phyloP scores from a whole-genome alignment of 2,329 filamentous ascomycete species.

The Orbilia ellipsospora region DNA sequence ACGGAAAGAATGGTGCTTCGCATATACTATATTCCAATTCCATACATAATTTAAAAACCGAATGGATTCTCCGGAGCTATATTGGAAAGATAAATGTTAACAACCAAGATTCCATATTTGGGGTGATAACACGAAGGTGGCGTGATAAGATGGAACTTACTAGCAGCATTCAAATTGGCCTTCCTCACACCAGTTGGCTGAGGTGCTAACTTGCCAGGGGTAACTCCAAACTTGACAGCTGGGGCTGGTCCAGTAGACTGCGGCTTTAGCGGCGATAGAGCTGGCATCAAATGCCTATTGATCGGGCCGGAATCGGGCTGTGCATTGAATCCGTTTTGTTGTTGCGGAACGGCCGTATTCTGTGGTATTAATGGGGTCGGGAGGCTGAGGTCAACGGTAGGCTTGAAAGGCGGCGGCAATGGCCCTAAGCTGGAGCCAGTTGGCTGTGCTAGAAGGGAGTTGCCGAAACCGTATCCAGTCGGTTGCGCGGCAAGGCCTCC shows the following conservation, averaged over 20 bases:
- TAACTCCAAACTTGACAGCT: slow-evolving; percentile 86
- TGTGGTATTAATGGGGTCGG: slow-evolving; percentile 65
- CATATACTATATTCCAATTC: no score
- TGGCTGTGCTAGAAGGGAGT: slow-evolving; percentile 63
- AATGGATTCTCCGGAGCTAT: slow-evolving; percentile 77
- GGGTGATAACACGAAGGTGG: slow-evolving; percentile 12
- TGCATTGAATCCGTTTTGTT: slow-evolving; percentile 66
- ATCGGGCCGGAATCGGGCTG: slow-evolving; percentile 65
- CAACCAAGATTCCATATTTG: slow-evolving; percentile 11
- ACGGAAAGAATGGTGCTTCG: no score
- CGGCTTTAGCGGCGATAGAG: slow-evolving; percentile 72
- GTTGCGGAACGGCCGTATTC: slow-evolving; percentile 62
- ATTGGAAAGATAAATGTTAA: slow-evolving; percentile 20
- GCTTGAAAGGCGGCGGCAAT: slow-evolving; percentile 70
- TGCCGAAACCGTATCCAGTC: slow-evolving; percentile 66
- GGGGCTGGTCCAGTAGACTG: slow-evolving; percentile 89
- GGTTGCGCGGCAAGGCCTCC: slow-evolving; percentile 63
- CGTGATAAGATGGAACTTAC: slow-evolving; percentile 72
- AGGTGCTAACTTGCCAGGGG: slow-evolving; percentile 75
- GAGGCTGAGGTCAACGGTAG: slow-evolving; percentile 66
- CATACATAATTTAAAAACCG: slow-evolving; percentile 68
- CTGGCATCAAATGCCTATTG: slow-evolving; percentile 69
- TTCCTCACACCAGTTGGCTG: slow-evolving; percentile 83
- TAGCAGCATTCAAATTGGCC: slow-evolving; percentile 93
- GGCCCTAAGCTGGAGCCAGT: slow-evolving; percentile 69